Conservation (phyloP, 331 rosid genomes). For the Pyrus hybrid region DNA sequence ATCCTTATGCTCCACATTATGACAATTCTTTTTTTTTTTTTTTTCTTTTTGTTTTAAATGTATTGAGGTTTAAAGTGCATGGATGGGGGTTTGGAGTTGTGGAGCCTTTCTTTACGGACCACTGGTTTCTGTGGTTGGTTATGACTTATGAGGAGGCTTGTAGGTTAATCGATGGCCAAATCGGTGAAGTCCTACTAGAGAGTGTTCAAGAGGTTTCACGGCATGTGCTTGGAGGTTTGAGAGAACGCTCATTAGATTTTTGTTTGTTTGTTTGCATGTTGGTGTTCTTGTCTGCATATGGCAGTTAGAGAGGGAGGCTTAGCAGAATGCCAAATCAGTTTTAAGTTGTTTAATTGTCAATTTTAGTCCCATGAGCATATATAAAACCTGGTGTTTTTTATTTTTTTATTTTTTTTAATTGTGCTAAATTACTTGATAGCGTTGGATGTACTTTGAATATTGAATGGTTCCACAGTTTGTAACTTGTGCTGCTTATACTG, state of each 20-base stretch:
- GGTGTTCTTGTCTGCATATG: background rate
- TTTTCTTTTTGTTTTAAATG: background rate
- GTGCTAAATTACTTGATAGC: background rate
- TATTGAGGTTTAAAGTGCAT: background rate
- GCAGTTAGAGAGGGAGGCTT: background rate
- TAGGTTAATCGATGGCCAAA: background rate
- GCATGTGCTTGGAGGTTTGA: background rate
- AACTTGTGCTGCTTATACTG: conserved; percentile 1
- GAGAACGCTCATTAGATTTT: background rate
- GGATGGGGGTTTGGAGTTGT: background rate
- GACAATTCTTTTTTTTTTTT: background rate
- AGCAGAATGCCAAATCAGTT: background rate
- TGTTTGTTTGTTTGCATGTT: background rate
- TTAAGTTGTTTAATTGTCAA: background rate
- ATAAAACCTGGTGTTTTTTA: background rate
- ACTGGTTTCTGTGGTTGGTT: background rate
- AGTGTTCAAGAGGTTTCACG: background rate
- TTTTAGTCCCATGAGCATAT: background rate
- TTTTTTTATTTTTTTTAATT: background rate
- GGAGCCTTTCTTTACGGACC: background rate
- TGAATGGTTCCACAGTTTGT: background rate
- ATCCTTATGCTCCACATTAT: background rate
- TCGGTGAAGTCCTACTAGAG: background rate
- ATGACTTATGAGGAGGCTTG: background rate
- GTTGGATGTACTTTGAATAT: background rate